Evolutionary conservation across 2,329 filamentous ascomycete species (phyloP).

Genomic region (Exserohilum rostratum): DNA sequence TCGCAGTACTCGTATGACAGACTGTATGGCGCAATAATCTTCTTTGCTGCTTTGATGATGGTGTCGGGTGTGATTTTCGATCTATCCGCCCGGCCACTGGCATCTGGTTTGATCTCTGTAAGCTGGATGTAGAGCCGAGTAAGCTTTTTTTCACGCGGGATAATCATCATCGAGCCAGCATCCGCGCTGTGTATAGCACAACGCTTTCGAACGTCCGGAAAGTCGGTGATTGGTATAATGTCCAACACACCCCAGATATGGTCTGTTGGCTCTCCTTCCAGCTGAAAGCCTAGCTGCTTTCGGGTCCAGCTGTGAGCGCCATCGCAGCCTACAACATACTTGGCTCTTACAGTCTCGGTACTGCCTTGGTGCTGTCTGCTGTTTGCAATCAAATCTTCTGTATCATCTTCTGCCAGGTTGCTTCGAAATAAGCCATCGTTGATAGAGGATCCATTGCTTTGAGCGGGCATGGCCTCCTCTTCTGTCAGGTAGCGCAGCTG

Average conservation of each 20-base stretch:
- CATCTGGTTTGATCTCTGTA: slow-evolving; percentile 53
- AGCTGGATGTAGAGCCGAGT: slow-evolving; percentile 71
- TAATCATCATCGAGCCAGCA: slow-evolving; percentile 67
- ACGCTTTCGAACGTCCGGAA: slow-evolving; percentile 64
- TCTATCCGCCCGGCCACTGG: slow-evolving; percentile 59
- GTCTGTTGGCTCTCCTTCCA: slow-evolving; percentile 63
- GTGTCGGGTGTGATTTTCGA: slow-evolving; percentile 67
- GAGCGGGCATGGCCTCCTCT: slow-evolving; percentile 61
- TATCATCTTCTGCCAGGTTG: slow-evolving; percentile 64
- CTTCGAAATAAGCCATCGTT: slow-evolving; percentile 65
- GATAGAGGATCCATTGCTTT: slow-evolving; percentile 44
- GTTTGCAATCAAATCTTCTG: slow-evolving; percentile 57
- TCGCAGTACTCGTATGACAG: slow-evolving; percentile 68
- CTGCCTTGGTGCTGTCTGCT: slow-evolving; percentile 45
- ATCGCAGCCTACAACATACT: slow-evolving; percentile 72
- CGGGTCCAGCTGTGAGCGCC: slow-evolving; percentile 72
- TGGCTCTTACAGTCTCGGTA: slow-evolving; percentile 58
- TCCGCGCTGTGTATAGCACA: slow-evolving; percentile 64
- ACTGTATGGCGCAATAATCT: slow-evolving; percentile 70
- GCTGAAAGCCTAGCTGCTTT: slow-evolving; percentile 61
- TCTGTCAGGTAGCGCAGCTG: slow-evolving; percentile 63
- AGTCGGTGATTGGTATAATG: slow-evolving; percentile 61
- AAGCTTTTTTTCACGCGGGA: slow-evolving; percentile 67
- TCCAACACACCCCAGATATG: slow-evolving; percentile 62
- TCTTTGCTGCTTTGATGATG: slow-evolving; percentile 67